Conservation (phyloP, 768 basidiomycete genomes). For the Lentinula boryana region DNA sequence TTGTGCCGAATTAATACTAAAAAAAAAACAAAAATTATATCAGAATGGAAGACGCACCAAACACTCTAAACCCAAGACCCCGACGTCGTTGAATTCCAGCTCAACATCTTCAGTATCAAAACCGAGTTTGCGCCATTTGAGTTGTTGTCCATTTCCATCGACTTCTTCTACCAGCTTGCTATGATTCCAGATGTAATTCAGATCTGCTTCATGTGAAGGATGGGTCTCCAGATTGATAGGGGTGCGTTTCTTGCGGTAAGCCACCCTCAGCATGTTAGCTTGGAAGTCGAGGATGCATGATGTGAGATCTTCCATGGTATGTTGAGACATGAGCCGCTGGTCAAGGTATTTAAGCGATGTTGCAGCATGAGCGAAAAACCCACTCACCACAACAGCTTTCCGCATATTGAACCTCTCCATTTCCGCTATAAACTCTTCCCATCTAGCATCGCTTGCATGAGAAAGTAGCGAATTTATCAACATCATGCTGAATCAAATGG, state of each 20-base stretch:
- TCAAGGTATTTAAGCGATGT: conserved; percentile 3
- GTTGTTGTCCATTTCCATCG: conserved; percentile 38
- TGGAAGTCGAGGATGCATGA: conserved; percentile 87
- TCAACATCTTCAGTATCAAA: conserved; percentile 71
- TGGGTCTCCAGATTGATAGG: conserved; percentile 66
- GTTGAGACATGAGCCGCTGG: conserved; percentile 78
- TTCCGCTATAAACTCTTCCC: conserved; percentile 74
- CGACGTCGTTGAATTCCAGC: conserved; percentile 73
- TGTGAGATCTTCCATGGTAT: conserved; percentile 74
- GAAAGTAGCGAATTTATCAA: conserved; percentile 81
- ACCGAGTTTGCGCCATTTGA: conserved; percentile 77
- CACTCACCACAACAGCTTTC: conserved; percentile 74
- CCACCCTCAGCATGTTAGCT: conserved; percentile 74
- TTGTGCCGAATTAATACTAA: neutral
- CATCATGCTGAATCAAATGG: conserved; percentile 58
- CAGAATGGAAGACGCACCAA: conserved; percentile 42
- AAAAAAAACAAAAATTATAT: too few relatives aligned
- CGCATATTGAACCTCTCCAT: conserved; percentile 73
- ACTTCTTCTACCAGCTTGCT: conserved; percentile 51
- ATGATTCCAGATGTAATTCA: conserved; percentile 65
- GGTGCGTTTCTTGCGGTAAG: conserved; percentile 76
- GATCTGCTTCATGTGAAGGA: conserved; percentile 45
- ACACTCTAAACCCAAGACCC: conserved; percentile 78
- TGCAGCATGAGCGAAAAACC: neutral
- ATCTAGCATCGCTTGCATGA: conserved; percentile 70